phyloP scores from a whole-genome alignment of 2,329 filamentous ascomycete genomes.

The Claviceps cyperi region DNA sequence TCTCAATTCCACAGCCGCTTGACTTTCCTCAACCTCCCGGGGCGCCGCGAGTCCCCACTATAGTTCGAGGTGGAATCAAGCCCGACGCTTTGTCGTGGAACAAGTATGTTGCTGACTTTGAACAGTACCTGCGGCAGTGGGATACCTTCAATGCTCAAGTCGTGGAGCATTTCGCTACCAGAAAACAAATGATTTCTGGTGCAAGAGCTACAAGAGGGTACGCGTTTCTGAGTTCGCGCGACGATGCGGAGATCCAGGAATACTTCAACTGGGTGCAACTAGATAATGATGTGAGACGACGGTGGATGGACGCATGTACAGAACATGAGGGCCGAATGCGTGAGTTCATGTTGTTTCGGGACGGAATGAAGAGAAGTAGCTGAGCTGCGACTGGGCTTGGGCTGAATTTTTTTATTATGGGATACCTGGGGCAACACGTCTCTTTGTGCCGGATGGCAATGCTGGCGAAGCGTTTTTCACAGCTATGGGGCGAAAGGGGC shows the following conservation, averaged over 20 bases:
- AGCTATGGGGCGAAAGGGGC: no score
- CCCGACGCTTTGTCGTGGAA: constrained; percentile 30
- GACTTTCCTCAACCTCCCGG: constrained; percentile 33
- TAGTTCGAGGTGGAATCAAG: constrained; percentile 28
- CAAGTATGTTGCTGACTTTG: constrained; percentile 39
- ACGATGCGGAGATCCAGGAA: constrained; percentile 34
- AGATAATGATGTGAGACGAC: constrained; percentile 46
- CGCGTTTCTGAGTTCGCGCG: constrained; percentile 27
- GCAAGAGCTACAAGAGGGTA: constrained; percentile 28
- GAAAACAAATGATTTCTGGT: constrained; percentile 28
- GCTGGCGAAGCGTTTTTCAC: no score
- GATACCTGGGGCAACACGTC: no score
- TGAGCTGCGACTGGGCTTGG: constrained; percentile 1
- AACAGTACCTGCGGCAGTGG: constrained; percentile 37
- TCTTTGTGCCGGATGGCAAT: no score
- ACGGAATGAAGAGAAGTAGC: constrained; percentile 22
- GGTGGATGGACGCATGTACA: constrained; percentile 45
- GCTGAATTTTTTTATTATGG: no score
- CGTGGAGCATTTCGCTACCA: constrained; percentile 39
- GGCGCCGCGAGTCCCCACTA: constrained; percentile 27
- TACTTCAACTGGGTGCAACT: constrained; percentile 49
- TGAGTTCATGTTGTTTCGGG: constrained; percentile 37
- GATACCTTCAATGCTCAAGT: constrained; percentile 35
- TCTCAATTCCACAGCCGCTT: constrained; percentile 21
- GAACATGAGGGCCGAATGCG: constrained; percentile 44